Conservation (phyloP, 331 rosid species). For the Pyrus hybrid region DNA sequence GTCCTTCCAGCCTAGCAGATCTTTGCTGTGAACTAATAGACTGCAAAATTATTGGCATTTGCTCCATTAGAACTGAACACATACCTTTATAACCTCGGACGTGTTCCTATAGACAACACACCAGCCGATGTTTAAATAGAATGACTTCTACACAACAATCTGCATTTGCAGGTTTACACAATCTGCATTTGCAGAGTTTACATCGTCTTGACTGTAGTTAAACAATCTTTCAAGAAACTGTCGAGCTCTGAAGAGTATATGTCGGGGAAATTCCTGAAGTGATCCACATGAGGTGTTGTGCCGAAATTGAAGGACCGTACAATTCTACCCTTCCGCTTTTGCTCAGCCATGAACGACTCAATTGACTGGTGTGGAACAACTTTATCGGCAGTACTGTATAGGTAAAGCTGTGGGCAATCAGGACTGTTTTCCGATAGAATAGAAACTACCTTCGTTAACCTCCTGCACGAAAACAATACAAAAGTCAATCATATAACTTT, state of each 20-base stretch:
- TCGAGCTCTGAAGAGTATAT: slow-evolving; percentile 47
- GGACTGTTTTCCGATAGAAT: slow-evolving; percentile 45
- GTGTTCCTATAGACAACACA: neutral
- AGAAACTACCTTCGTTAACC: slow-evolving; percentile 49
- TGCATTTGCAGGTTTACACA: neutral
- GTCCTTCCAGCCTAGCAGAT: neutral
- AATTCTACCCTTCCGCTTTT: slow-evolving; percentile 47
- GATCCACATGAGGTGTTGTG: slow-evolving; percentile 85
- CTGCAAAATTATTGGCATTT: neutral
- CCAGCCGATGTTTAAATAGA: neutral
- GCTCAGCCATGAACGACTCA: slow-evolving; percentile 62
- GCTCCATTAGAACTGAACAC: neutral
- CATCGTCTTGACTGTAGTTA: slow-evolving; percentile 17
- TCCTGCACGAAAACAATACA: slow-evolving; percentile 43
- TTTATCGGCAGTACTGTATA: slow-evolving; percentile 80
- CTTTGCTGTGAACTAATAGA: neutral
- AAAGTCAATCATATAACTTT: neutral
- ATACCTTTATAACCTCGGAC: neutral
- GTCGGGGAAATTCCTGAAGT: slow-evolving; percentile 62
- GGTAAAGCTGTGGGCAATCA: slow-evolving; percentile 75
- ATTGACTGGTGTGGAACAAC: slow-evolving; percentile 63
- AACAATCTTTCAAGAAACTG: slow-evolving; percentile 56
- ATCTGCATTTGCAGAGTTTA: slow-evolving; percentile 3
- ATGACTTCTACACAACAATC: neutral
- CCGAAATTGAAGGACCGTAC: slow-evolving; percentile 58